phyloP scores from a whole-genome alignment of 257 asterid species.

The Thymus mandschuricus region DNA sequence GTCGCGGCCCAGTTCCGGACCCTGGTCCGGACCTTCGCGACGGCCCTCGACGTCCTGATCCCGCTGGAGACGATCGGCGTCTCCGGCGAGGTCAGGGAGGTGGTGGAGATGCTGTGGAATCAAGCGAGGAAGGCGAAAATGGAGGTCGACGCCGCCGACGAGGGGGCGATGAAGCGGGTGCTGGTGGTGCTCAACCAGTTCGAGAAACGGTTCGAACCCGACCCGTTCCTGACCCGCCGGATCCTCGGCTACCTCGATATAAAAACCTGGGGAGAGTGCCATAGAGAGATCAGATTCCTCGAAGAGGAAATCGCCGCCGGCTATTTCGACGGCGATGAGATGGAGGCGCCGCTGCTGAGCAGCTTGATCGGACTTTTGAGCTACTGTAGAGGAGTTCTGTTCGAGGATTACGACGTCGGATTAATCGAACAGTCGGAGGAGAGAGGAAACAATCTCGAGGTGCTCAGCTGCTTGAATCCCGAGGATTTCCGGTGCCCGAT shows the following conservation, averaged over 20 bases:
- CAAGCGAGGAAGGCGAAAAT: slow-evolving; percentile 56
- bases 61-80: slow-evolving; percentile 46
- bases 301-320: slow-evolving; percentile 51
- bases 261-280: slow-evolving; percentile 64
- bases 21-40: slow-evolving; percentile 51
- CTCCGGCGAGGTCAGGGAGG: slow-evolving; percentile 56
- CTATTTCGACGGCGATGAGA: slow-evolving; percentile 38
- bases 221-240: slow-evolving; percentile 43
- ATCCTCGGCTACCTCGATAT: slow-evolving; percentile 54
- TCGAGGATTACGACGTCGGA: slow-evolving; percentile 46
- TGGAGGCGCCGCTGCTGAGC: slow-evolving; percentile 54
- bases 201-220: slow-evolving; percentile 64
- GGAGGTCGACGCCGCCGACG: slow-evolving; percentile 59
- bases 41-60: slow-evolving; percentile 63
- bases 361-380: slow-evolving; percentile 59
- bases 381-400: slow-evolving; percentile 68
- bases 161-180: slow-evolving; percentile 47
- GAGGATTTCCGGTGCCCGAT: slow-evolving; percentile 84
- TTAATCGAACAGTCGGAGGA: slow-evolving; percentile 45
- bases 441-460: slow-evolving; percentile 38
- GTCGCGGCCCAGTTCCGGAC: slow-evolving; percentile 50
- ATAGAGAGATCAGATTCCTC: slow-evolving; percentile 52
- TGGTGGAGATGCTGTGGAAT: slow-evolving; percentile 49
- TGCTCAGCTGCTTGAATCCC: slow-evolving; percentile 51
- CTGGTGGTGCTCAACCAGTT: slow-evolving; percentile 60